phyloP scores from a whole-genome alignment of 306 rosid species.

The Ochetophila trinervis region DNA sequence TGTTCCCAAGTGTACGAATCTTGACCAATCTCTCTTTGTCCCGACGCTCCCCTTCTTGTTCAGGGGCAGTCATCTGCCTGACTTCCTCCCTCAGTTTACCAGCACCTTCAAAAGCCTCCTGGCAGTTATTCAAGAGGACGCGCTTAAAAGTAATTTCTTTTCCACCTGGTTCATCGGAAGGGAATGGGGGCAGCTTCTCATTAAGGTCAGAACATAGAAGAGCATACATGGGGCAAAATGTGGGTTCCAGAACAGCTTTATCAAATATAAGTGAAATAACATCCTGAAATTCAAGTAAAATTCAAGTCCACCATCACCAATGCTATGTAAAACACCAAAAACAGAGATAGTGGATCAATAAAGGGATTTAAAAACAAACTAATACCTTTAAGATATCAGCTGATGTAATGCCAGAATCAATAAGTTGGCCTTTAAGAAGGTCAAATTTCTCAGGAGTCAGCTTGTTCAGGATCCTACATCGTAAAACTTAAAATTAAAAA shows the following conservation, averaged over 20 bases:
- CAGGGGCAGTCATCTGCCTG: constrained; percentile 82
- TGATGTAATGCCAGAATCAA: constrained; percentile 86
- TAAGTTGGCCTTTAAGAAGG: constrained; percentile 90
- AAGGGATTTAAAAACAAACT: not conserved
- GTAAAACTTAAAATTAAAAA: constrained; percentile 8
- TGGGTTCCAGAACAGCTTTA: constrained; percentile 96
- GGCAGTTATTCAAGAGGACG: constrained; percentile 81
- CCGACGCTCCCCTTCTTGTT: constrained; percentile 77
- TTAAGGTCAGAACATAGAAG: constrained; percentile 78
- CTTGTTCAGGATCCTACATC: constrained; percentile 85
- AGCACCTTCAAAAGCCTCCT: constrained; percentile 97
- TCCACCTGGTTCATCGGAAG: constrained; percentile 87
- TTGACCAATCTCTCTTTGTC: constrained; percentile 82
- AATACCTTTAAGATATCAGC: constrained; percentile 90
- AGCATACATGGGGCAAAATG: constrained; percentile 99
- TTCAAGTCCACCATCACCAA: constrained; percentile 16
- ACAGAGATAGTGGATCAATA: constrained; percentile 1
- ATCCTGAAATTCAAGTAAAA: constrained; percentile 57
- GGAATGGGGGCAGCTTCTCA: constrained; percentile 81
- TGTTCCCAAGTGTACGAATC: constrained; percentile 93
- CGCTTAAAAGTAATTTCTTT: constrained; percentile 86
- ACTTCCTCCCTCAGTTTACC: constrained; percentile 76
- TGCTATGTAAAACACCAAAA: constrained; percentile 11
- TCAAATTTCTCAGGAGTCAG: constrained; percentile 98
- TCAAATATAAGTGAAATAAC: constrained; percentile 88